Evolutionary conservation across 2,329 filamentous ascomycete genomes (phyloP), one percentile per base, ranked within the genome.

Genomic region (Exserohilum turcica): DNA sequence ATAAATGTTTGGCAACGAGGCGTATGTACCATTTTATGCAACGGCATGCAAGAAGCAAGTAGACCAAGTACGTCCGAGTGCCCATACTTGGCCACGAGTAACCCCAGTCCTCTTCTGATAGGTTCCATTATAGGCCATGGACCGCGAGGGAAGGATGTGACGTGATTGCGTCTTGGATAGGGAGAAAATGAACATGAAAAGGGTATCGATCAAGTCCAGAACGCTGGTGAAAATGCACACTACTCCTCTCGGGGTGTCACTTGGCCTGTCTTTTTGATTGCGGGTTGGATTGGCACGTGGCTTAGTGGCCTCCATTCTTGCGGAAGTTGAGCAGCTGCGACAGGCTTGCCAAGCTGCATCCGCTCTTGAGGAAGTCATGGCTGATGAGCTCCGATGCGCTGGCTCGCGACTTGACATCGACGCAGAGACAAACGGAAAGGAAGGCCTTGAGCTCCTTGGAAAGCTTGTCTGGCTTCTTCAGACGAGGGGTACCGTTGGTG

Each of bases 381-480:
- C 87, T 85, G 57, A 97, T 80, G 43, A 99, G 81, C 77, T 99
- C 94, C 57, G 91, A 85, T 0, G 94, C 92, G 21, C 91, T 96
- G 10, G 94, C 94, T 72, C 94, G 86, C 73, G 89, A 93, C 81
- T 93, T 92, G 68, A 99, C 92, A 68, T 97, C 93, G 40, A 99
- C 94, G 68, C 94, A 97, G 40, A 99, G 82, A 76, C 94, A 99
- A 59, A 97, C 92, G 21, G 90, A 94, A 70, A 99, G 77, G 85
- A 99, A 99, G 18, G 91, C 90, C 82, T 97, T 97, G 64, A 99
- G 86, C 78, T 97, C 94, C 81, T 96, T 97, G 79, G 90, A 95
- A 56, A 97, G 84, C 79, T 96, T 96, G 79, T 99, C 93, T 1
- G 94, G 93, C 79, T 97, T 96, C 89, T 99, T 99, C 60, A 99